These are phyloP conservation scores for Xerocomellus dryophilus DNA, from an alignment of 768 basidiomycete species.

Conservation along the genomic window DNA sequence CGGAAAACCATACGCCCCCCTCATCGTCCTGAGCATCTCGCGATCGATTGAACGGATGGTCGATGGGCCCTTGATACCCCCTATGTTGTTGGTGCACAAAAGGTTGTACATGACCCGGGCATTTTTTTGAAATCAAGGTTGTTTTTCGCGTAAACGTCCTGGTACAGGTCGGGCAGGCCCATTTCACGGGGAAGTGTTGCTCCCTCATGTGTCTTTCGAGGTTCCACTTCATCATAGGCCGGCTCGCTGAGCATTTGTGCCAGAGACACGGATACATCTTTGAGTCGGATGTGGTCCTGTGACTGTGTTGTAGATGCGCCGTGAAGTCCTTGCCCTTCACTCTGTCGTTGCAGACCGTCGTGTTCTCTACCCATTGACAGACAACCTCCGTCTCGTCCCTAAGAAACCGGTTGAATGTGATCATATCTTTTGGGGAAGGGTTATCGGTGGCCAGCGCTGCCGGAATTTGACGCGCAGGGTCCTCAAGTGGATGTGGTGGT, in stretches of 20 bases:
- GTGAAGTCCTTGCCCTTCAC: background rate
- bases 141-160: background rate
- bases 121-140: background rate
- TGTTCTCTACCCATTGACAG: conserved; percentile 1
- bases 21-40: no score
- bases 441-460: no score
- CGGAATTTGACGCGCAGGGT: no score
- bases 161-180: conserved; percentile 3
- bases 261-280: background rate
- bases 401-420: no score
- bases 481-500: no score
- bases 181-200: background rate
- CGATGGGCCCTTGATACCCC: no score
- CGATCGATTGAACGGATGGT: no score
- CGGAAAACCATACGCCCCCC: no score
- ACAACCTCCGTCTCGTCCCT: no score
- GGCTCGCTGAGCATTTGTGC: background rate
- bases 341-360: background rate
- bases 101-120: background rate
- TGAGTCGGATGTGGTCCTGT: background rate
- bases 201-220: conserved; percentile 6
- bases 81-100: no score
- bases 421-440: no score
- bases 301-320: background rate
- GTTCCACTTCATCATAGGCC: background rate